Evolutionary conservation across 768 basidiomycete species (phyloP).

Genomic region (Suillus variegatus): DNA sequence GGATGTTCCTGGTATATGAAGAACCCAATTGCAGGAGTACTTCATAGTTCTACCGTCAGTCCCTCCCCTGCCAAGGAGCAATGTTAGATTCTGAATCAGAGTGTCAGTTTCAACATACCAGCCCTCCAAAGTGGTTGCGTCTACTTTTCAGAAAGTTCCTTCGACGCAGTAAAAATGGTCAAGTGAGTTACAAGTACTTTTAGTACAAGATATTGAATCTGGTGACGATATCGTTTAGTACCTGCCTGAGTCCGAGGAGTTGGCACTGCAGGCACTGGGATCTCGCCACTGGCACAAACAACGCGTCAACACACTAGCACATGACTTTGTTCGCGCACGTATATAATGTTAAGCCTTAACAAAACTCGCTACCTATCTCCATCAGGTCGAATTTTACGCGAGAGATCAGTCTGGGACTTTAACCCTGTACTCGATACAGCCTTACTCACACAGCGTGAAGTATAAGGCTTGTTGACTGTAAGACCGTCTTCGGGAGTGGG

Average conservation of each 20-base stretch:
- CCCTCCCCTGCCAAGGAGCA: background rate
- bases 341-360: background rate
- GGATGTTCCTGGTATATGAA: background rate
- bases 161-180: background rate
- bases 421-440: background rate
- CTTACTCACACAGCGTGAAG: conserved; percentile 15
- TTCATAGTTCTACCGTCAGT: background rate
- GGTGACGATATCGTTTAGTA: too few species aligned
- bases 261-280: too few species aligned
- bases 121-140: background rate
- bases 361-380: background rate
- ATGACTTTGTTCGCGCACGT: too few species aligned
- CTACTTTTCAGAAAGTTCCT: background rate
- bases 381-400: background rate
- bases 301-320: background rate
- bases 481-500: conserved; percentile 10
- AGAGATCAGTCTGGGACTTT: background rate
- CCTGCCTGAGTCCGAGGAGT: too few species aligned
- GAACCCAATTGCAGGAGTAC: background rate
- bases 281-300: background rate
- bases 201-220: background rate
- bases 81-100: background rate
- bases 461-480: conserved; percentile 16
- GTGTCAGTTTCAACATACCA: background rate
- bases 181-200: background rate